phyloP scores from a whole-genome alignment of 2,329 filamentous ascomycete species.

The Aureobasidium sp. region DNA sequence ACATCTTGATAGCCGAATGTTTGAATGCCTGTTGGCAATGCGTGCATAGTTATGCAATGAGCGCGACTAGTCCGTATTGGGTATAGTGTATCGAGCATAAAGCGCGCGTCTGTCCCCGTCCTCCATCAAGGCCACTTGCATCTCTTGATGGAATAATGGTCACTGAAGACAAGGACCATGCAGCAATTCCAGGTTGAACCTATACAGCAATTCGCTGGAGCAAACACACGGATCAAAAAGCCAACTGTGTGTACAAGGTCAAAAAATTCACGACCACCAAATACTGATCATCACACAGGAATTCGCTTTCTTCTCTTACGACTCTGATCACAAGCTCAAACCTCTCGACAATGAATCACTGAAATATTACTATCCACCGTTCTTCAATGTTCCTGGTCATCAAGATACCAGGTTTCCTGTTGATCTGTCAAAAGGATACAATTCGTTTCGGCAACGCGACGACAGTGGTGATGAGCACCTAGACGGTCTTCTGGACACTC shows the following conservation, averaged over 20 bases:
- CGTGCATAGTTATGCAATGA: neutral
- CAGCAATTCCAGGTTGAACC: conserved; percentile 4
- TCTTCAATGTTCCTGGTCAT: conserved; percentile 24
- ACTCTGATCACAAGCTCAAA: conserved; percentile 70
- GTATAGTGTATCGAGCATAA: neutral
- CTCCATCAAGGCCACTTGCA: neutral
- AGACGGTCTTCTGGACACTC: conserved; percentile 70
- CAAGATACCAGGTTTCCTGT: conserved; percentile 43
- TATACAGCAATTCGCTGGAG: neutral
- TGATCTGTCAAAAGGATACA: conserved; percentile 74
- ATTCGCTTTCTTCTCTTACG: conserved; percentile 89
- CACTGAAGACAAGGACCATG: neutral
- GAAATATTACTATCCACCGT: conserved; percentile 76
- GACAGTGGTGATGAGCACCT: conserved; percentile 80
- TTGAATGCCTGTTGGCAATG: neutral
- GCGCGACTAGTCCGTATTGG: neutral
- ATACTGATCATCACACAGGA: conserved; percentile 41
- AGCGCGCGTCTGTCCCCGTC: neutral
- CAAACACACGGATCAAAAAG: conserved; percentile 13
- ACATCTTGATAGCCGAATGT: neutral
- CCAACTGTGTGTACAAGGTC: neutral
- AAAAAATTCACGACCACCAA: neutral
- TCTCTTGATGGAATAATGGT: neutral
- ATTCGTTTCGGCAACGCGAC: conserved; percentile 75
- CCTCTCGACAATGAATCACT: conserved; percentile 68